These are phyloP conservation scores for Albizia julibrissin DNA, from an alignment of 306 rosid genomes.

Conservation along the genomic window DNA sequence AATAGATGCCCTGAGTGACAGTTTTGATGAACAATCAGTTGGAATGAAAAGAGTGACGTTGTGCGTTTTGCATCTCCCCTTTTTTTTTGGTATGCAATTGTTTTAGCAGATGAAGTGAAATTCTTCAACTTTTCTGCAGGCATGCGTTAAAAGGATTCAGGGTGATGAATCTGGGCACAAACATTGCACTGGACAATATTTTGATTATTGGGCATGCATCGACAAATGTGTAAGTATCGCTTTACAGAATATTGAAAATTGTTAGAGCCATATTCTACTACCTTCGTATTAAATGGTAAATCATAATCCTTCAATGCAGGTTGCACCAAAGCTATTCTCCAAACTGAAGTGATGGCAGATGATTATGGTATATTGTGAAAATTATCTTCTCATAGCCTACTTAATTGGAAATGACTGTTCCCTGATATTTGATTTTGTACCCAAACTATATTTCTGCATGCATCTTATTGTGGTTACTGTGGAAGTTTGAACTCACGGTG, in stretches of 20 bases:
- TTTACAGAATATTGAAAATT: not conserved
- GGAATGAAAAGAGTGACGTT: not conserved
- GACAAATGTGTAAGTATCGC: conserved; percentile 91
- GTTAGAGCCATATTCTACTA: conserved; percentile 10
- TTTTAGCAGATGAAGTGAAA: conserved; percentile 5
- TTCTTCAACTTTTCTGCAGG: conserved; percentile 54
- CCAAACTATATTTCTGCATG: conserved; percentile 34
- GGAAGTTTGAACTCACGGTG: conserved; percentile 42
- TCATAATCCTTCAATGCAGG: conserved; percentile 57
- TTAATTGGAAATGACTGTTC: conserved; percentile 20
- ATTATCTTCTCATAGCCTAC: conserved; percentile 23
- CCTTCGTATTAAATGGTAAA: conserved; percentile 10
- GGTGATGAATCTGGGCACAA: conserved; percentile 85
- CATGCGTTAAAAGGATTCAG: conserved; percentile 82
- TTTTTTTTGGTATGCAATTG: not conserved
- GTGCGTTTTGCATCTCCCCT: not conserved
- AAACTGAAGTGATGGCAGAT: conserved; percentile 63
- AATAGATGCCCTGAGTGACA: not conserved
- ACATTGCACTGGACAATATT: conserved; percentile 98
- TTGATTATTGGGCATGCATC: conserved; percentile 87
- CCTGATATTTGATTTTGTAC: conserved; percentile 36
- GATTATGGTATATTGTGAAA: conserved; percentile 25
- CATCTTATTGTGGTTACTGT: conserved; percentile 33
- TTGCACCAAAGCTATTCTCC: conserved; percentile 68
- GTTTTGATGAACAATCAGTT: conserved; percentile 20